Base-by-base conservation (phyloP, 2,329 filamentous ascomycete species). In the Zymoseptoria crescenta region DNA sequence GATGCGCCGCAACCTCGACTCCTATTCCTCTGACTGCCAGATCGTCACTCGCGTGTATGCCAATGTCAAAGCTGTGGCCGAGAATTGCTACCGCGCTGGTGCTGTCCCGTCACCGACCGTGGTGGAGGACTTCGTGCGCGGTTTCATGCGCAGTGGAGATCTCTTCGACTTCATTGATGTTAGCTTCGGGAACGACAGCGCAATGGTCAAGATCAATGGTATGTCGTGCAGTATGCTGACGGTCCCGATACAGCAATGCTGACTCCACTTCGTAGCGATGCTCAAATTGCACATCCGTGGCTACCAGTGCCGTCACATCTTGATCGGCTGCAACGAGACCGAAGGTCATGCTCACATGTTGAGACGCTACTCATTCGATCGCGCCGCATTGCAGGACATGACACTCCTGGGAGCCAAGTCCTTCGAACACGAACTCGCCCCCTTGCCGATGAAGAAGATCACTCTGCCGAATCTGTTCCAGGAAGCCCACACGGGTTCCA, bases 141-240 rank as follows among this genome's bases (percentile, higher is more conserved):
- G 78, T 30, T 86, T 86, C 67, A 85, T 80, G 45, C 74, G 79
- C n/a, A 78, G 81, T 0, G 80, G 81, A 55, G 78, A 78, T 21
- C 73, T 84, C 0, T 83, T 82, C 59, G 83, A 87, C 66, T 83
- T 84, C 64, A 74, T 85, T 24, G 84, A 87, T 67, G 81, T 82
- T 16, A 81, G 83, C 7, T 77, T 81, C 63, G 78, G 81, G 29
- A 84, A 84, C 67, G 81, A 83, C 64, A 79, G 80, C 20, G 80
- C 80, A 20, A 80, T 81, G 64, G 80, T 79, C 66, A 87, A 87
- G 69, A 75, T 87, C 58, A 78, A 80, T 66, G 81, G 75, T 71
- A 56, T 65, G 63, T 72, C 9, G 50, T 19, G 24, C 54, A 45
- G 16, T 45, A 6, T 13, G 13, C 35, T 16, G 35, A 16, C 35